Evolutionary conservation across 768 basidiomycete species (phyloP), one percentile per base, ranked within the genome.

Genomic region (Cystoderma amianthinum): DNA sequence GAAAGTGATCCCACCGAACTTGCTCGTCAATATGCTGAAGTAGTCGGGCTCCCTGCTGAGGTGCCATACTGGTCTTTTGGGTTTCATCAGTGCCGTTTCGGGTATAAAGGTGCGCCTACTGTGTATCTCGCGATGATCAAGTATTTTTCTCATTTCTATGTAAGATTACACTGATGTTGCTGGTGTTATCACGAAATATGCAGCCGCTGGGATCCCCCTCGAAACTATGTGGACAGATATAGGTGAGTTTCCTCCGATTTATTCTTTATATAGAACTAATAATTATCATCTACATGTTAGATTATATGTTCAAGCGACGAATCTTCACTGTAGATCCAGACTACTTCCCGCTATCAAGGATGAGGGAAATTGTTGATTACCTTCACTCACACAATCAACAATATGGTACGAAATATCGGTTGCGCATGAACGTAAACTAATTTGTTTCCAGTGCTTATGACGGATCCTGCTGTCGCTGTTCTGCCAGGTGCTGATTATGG

Each of bases 171-270:
- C 81, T 19, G 74, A 81, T 22, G 79, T 84, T 1, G 74, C 80
- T 1, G 58, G 63, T 24, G 82, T 84, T 3, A 75, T 85, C 42
- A 57, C 70, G 0, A 78, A 73, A 53, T 85, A 85, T 46, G 71
- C 77, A 1, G 67, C 60, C 1, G 78, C 80, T 0, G 54, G 59
- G 3, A 85, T 86, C 40, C 83, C 82, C 5, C 68, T 85, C 3
- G 82, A 86, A 56, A 83, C 82, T 0, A 84, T 85, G 82, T 85
- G 82, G 82, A 82, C 82, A 2, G 83, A 85, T 55, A 85, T 85
- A 24, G 80, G 80, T 74, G 49, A 12, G 49, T 43, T 15, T 25
- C 19, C n/a, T 32, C 36, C 18, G 13, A 13, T 37, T 17, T 42
- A 9, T n/a, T 22, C 19, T 36, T 5, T n/a, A n/a, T n/a, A 41